Percentiles rank a stretch among this genome's conserved stretches.
Conservation (phyloP, 2,329 filamentous ascomycete genomes). For the Bipolaris oryzae region DNA sequence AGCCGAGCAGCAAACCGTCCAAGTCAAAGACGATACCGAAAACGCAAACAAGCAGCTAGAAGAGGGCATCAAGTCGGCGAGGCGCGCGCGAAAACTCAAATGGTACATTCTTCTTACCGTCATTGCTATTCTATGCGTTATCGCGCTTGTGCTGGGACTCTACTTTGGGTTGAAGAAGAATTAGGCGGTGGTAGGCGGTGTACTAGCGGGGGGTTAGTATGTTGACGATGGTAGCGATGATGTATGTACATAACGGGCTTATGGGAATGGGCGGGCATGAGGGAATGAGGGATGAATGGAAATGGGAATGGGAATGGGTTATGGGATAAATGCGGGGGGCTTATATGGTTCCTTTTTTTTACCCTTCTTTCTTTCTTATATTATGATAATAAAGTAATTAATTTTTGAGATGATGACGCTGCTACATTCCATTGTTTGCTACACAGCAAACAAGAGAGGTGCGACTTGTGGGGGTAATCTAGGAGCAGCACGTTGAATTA, state of each 20-base stretch:
- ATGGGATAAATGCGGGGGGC: not conserved
- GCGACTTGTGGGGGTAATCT: too few relatives aligned
- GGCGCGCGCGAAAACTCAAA: constrained; percentile 74
- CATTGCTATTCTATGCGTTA: constrained; percentile 55
- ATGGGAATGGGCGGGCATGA: not conserved
- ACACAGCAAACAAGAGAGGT: too few relatives aligned
- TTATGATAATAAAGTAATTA: too few relatives aligned
- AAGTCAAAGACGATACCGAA: constrained; percentile 70
- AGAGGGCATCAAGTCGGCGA: constrained; percentile 70
- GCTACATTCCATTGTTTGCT: too few relatives aligned
- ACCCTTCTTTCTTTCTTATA: too few relatives aligned
- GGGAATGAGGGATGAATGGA: not conserved
- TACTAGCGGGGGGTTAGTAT: not conserved
- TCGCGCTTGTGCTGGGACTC: constrained; percentile 58
- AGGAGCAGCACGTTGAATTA: too few relatives aligned
- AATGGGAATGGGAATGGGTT: not conserved
- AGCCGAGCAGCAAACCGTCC: constrained; percentile 68
- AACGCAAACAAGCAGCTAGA: constrained; percentile 73
- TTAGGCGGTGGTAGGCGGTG: not conserved
- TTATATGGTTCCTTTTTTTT: not conserved
- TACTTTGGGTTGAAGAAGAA: constrained; percentile 52
- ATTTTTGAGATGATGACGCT: too few relatives aligned
- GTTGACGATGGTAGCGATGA: not conserved
- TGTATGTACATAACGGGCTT: not conserved
- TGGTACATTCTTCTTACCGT: constrained; percentile 75